Conservation (phyloP, 2,329 filamentous ascomycete species). For the Nannizziopsis arthrosporioides region DNA sequence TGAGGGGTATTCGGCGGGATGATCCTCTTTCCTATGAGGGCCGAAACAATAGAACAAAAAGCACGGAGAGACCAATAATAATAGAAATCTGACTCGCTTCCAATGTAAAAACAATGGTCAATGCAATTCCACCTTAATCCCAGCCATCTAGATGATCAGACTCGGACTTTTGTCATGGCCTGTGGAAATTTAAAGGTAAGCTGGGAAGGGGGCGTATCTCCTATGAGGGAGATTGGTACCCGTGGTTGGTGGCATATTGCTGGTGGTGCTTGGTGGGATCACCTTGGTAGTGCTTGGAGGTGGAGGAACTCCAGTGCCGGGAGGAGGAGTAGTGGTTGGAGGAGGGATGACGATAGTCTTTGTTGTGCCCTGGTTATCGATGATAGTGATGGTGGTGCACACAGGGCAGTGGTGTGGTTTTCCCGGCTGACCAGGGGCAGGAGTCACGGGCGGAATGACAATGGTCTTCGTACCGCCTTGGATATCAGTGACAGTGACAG, state of each 20-base stretch:
- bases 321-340: slow-evolving; percentile 1
- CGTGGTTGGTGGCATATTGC: slow-evolving; percentile 1
- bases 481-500: slow-evolving; percentile 22
- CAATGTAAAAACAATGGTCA: background rate
- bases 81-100: background rate
- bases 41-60: background rate
- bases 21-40: background rate
- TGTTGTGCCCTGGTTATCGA: slow-evolving; percentile 17
- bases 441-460: slow-evolving; percentile 17
- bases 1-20: background rate
- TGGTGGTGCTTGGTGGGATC: slow-evolving; percentile 1
- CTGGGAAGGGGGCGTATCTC: slow-evolving; percentile 1
- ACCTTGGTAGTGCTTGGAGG: background rate
- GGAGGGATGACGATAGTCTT: slow-evolving; percentile 21
- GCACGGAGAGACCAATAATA: background rate
- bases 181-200: slow-evolving; percentile 5
- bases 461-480: slow-evolving; percentile 20
- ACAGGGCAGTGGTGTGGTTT: slow-evolving; percentile 13
- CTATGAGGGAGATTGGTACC: slow-evolving; percentile 9
- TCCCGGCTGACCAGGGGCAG: background rate
- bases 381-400: slow-evolving; percentile 22
- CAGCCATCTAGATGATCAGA: background rate
- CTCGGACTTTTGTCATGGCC: background rate
- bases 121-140: background rate
- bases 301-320: slow-evolving; percentile 7